Base-by-base conservation (phyloP, 257 asterid genomes). In the Echium plantagineum region DNA sequence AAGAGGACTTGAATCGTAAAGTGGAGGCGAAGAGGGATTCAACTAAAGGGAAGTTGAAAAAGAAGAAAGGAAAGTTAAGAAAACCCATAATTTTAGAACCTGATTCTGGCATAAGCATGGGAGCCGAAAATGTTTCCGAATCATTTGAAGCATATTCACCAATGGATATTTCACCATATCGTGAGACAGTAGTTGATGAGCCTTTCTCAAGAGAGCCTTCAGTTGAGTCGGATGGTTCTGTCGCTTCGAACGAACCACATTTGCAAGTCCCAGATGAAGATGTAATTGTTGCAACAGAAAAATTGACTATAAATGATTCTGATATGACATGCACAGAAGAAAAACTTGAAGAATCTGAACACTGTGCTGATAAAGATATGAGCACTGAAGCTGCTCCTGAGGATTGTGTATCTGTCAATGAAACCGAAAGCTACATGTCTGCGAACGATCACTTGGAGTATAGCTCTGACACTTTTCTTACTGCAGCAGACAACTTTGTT, bases 131-230 rank as follows among this genome's bases (percentile, higher is more conserved):
- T 72, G 52, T 67, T 68, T 57, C 72, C 10, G 94, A 82, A 62
- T 77, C 79, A 57, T 65, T 75, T 8, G 95, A 78, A 66, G 80
- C 77, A n/a, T 88, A 83, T 77, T 93, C 98, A 20, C 97, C 97
- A 18, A 88, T 89, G 98, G 98, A 89, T 66, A 65, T 86, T 75
- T 93, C 98, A 71, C 95, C 98, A 0, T 88, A 78, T 60, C 85
- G 75, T 66, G 90, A 88, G 71, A 74, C 80, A 49, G 63, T 79
- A 62, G 82, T 74, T 21, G 80, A 70, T 68, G 68, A 54, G 66
- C 56, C 57, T 26, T 57, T 68, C 42, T 81, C 95, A n/a, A 74
- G 88, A 67, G 94, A 78, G 78, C 73, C 88, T 63, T 88, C 95
- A 35, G 84, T 81, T 68, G 78, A 83, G 70, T 82, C 93, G 22